Evolutionary conservation across 1,284 basidiomycete species (phyloP), one percentile per base, ranked within the genome.

Genomic region (Hemileia vastatrix): DNA sequence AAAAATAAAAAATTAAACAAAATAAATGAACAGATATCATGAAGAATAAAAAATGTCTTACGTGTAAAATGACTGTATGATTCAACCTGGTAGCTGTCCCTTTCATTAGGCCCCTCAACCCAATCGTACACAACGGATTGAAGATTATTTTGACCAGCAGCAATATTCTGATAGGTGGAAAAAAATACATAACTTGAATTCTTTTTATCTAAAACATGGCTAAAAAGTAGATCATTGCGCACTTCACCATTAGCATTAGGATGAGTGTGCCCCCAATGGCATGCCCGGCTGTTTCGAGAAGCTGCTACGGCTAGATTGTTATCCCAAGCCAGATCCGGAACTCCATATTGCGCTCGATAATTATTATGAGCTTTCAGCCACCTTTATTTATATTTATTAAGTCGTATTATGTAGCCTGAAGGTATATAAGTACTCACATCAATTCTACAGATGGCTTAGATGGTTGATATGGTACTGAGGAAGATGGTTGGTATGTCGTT

Each of bases 291-390:
- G 54, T 24, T 45, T 24, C 23, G 6, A 24, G 27, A 45, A n/a
- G 54, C 54, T n/a, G 54, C 15, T 6, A 45, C 54, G 32, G 40
- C 44, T 45, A 56, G 31, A 32, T 27, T 19, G n/a, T 36, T 6
- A 32, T 21, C 21, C 54, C 54, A 56, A 18, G 9, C 5, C 3
- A 56, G 8, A 13, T 45, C 1, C 8, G 1, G 0, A 3, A 9
- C 43, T n/a, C 23, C 27, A n/a, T 56, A 48, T 27, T 11, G 32
- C 6, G 1, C 5, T 47, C 54, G 6, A 31, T 47, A 24, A 19
- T 32, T 1, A 45, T 56, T 56, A 45, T 56, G 54, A 1, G 54
- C 54, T 19, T 19, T 11, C 15, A 56, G 40, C 54, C 54, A 56
- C 33, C 54, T 56, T n/a, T n/a, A n/a, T n/a, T n/a, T n/a, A n/a